Evolutionary conservation across 2,329 filamentous ascomycete genomes (phyloP), one percentile per base, ranked within the genome.

Genomic region (Hypoxylon sp.): DNA sequence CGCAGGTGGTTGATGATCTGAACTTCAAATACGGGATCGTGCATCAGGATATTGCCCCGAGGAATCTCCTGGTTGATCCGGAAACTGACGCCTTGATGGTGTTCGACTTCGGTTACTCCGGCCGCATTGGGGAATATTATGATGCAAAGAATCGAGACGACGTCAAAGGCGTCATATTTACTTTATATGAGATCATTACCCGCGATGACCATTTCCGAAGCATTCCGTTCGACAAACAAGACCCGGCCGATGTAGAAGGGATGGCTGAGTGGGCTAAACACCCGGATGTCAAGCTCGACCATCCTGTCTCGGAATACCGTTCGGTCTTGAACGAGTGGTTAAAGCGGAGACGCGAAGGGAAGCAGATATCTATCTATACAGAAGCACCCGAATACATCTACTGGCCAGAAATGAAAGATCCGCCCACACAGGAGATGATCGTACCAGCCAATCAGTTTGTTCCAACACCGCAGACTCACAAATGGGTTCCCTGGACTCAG

Each of bases 1-100:
- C 75, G 0, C 6, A 70, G 0, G 74, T 79, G 5, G 72, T 81
- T 6, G 79, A 82, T 56, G 73, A 76, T 34, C 69, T 82, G 25
- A 81, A 82, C 55, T 68, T 81, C 9, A 58, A 73, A 34, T 66
- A 76, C 34, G 78, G 80, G 27, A 75, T 82, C 37, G 67, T 72
- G 41, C 80, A 82, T 67, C 75, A 80, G 62, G 80, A 81, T 58
- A 72, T 82, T 52, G 74, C 75, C 3, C 65, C 77, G 2, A 74
- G 77, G 30, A 82, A 82, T 59, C 71, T 81, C 4, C 47, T 81
- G 0, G 61, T 81, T 52, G 70, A 81, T 50, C 69, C 74, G 4
- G 39, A 54, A 9, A 78, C 77, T 14, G 73, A 80, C 51, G 62
- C 64, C 3, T 51, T 81, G 9, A 62, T 78, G 61, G 46, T 81